Evolutionary conservation across 2,329 filamentous ascomycete genomes (phyloP).

Genomic region (Sporothrix pseudoabietina): DNA sequence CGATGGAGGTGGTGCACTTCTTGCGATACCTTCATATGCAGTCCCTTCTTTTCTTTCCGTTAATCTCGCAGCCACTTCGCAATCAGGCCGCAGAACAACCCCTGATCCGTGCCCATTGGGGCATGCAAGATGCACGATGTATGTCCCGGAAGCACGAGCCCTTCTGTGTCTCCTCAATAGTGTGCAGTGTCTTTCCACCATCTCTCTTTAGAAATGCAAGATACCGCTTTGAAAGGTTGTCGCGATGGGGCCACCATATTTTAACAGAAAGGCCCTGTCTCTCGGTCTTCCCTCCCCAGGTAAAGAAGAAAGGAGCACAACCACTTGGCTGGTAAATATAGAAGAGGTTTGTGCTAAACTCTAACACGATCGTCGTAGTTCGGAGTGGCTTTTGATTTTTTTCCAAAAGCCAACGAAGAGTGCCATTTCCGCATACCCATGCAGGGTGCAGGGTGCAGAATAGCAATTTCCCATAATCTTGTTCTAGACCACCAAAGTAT

Average conservation of each 20-base stretch:
- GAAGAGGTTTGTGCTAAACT: neutral
- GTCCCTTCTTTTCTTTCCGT: neutral
- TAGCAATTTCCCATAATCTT: neutral
- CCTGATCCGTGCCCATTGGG: slow-evolving; percentile 3
- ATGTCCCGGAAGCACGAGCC: neutral
- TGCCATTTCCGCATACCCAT: neutral
- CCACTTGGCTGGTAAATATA: neutral
- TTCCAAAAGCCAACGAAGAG: neutral
- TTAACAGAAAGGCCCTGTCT: neutral
- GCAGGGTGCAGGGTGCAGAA: neutral
- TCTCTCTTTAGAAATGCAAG: slow-evolving; percentile 11
- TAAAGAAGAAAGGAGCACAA: neutral
- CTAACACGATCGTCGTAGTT: neutral
- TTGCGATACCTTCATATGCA: neutral
- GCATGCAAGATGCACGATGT: neutral
- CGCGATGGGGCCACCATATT: neutral
- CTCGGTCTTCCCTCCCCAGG: neutral
- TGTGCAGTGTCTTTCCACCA: neutral
- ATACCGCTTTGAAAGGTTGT: neutral
- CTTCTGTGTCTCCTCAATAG: neutral
- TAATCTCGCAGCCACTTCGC: neutral
- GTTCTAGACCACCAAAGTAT: neutral
- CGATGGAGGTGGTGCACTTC: neutral
- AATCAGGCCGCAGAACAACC: neutral
- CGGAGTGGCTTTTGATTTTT: neutral